Evolutionary conservation across 2,329 filamentous ascomycete species (phyloP).

Genomic region (Epichloe elymi): DNA sequence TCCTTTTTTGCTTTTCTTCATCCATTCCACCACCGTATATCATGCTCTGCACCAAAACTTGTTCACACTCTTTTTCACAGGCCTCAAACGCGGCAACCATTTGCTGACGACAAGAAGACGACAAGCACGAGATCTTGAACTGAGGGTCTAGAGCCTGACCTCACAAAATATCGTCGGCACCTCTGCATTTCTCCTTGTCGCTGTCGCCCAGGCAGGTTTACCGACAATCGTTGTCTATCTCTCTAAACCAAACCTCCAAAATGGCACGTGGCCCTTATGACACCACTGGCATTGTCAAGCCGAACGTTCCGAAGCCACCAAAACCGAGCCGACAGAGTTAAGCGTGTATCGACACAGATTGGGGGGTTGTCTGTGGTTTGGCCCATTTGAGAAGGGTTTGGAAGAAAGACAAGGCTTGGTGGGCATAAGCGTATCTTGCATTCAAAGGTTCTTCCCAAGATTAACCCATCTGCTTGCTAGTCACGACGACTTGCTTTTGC

Average conservation of each 20-base stretch:
- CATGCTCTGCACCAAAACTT: background rate
- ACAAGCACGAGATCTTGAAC: background rate
- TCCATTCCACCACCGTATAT: background rate
- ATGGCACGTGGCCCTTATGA: slow-evolving; percentile 26
- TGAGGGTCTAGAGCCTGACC: background rate
- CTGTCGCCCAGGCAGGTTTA: background rate
- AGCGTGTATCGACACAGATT: background rate
- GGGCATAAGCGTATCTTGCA: background rate
- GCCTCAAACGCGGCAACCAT: background rate
- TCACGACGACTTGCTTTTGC: background rate
- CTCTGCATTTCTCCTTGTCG: background rate
- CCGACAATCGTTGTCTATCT: background rate
- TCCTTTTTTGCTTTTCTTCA: background rate
- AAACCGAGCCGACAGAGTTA: slow-evolving; percentile 12
- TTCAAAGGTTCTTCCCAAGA: background rate
- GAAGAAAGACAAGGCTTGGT: background rate
- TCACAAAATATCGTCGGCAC: background rate
- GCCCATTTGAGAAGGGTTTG: background rate
- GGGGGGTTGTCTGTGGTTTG: background rate
- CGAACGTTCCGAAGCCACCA: slow-evolving; percentile 22
- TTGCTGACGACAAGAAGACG: background rate
- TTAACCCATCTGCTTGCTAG: background rate
- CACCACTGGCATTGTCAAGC: slow-evolving; percentile 24
- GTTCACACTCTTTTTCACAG: background rate
- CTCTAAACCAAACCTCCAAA: background rate